Evolutionary conservation across 208 protist species (phyloP).

Genomic region (Trypanosoma rangeli): DNA sequence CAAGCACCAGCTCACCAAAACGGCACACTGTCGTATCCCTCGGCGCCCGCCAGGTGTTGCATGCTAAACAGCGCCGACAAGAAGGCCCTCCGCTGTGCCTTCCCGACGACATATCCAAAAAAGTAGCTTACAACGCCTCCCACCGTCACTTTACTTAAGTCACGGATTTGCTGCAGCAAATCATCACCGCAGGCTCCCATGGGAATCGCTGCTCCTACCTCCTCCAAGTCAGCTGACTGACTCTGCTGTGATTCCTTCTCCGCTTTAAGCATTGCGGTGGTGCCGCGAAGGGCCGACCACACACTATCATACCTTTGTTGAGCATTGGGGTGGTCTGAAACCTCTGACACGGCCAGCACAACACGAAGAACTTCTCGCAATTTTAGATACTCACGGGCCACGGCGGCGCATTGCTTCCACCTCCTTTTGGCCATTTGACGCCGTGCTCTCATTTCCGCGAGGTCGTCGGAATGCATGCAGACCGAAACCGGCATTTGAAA

Average conservation of each 20-base stretch:
- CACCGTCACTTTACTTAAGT: slow-evolving; percentile 30
- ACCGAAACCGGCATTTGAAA: slow-evolving; percentile 12
- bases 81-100: slow-evolving; percentile 28
- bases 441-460: slow-evolving; percentile 1
- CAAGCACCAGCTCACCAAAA: slow-evolving; percentile 22
- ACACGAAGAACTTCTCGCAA: slow-evolving; percentile 32
- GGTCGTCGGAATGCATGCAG: slow-evolving; percentile 3
- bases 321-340: slow-evolving; percentile 32
- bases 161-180: slow-evolving; percentile 25
- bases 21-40: slow-evolving; percentile 16
- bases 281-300: slow-evolving; percentile 29
- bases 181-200: slow-evolving; percentile 22
- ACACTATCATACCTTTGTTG: slow-evolving; percentile 35
- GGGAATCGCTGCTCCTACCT: slow-evolving; percentile 26
- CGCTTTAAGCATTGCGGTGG: slow-evolving; percentile 30
- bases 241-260: slow-evolving; percentile 17
- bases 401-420: slow-evolving; percentile 11
- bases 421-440: slow-evolving; percentile 19
- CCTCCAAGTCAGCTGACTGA: slow-evolving; percentile 20
- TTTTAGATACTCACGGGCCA: slow-evolving; percentile 32
- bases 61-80: slow-evolving; percentile 34
- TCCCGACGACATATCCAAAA: slow-evolving; percentile 29
- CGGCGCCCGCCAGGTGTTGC: slow-evolving; percentile 31
- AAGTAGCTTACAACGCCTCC: slow-evolving; percentile 35
- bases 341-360: slow-evolving; percentile 28